Evolutionary conservation across 345 rosid species (phyloP).

Genomic region (Sapria himalayana): DNA sequence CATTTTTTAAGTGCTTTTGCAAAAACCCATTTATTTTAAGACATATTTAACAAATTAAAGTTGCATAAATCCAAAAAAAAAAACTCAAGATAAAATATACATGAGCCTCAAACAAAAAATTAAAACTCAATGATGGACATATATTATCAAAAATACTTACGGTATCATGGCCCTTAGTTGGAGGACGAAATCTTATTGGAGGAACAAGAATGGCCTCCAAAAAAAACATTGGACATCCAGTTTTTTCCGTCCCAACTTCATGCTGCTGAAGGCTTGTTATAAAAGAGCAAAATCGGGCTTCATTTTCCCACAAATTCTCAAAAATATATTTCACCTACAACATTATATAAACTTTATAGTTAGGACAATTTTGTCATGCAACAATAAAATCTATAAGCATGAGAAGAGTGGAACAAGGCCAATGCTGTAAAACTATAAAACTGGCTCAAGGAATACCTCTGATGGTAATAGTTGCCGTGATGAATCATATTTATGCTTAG

Average conservation of each 20-base stretch:
- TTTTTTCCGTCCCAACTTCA: slow-evolving; percentile 20
- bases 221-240: slow-evolving; percentile 52
- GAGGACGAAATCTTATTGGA: slow-evolving; percentile 78
- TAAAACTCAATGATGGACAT: too few relatives aligned
- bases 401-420: neutral
- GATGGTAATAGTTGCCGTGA: slow-evolving; percentile 44
- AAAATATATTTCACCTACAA: slow-evolving; percentile 40
- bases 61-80: too few relatives aligned
- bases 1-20: too few relatives aligned
- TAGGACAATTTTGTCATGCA: too few relatives aligned
- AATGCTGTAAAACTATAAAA: slow-evolving; percentile 5
- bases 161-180: slow-evolving; percentile 65
- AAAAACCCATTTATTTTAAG: too few relatives aligned
- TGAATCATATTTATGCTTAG: slow-evolving; percentile 14
- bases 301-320: slow-evolving; percentile 66
- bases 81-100: too few relatives aligned
- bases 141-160: slow-evolving; percentile 52
- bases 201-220: slow-evolving; percentile 63
- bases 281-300: slow-evolving; percentile 50
- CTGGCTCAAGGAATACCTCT: slow-evolving; percentile 45
- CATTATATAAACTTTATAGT: slow-evolving; percentile 4
- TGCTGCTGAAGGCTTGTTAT: slow-evolving; percentile 55
- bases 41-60: too few relatives aligned
- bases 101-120: too few relatives aligned
- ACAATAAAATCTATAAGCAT: neutral